Conservation (phyloP, 1,284 basidiomycete genomes). For the Anthracocystis walkeri region DNA sequence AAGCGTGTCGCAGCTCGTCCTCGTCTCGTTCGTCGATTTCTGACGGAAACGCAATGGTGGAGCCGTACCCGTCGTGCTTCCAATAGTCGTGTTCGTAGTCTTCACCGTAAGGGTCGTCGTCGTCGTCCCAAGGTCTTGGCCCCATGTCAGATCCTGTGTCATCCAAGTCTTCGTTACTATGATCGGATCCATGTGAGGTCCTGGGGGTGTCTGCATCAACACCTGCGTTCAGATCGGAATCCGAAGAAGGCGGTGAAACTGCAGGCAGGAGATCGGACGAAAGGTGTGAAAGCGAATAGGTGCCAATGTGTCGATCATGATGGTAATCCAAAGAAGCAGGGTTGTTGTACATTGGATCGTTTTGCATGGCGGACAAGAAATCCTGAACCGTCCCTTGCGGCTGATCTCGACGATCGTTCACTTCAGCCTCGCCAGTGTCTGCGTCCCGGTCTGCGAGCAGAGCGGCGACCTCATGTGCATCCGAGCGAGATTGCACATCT, state of each 20-base stretch:
- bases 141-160: not conserved
- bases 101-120: not conserved
- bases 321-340: constrained; percentile 15
- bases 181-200: not conserved
- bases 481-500: not conserved
- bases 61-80: constrained; percentile 16
- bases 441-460: not conserved
- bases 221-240: not conserved
- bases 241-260: not conserved
- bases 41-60: not conserved
- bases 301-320: constrained; percentile 29
- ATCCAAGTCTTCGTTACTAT: not conserved
- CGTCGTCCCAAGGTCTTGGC: too few species aligned
- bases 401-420: not conserved
- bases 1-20: not conserved
- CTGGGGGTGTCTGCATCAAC: not conserved
- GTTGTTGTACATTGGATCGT: constrained; percentile 23
- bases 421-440: not conserved
- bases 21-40: not conserved
- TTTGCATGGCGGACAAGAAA: constrained; percentile 24
- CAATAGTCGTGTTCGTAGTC: not conserved
- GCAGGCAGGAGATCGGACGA: constrained; percentile 1
- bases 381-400: constrained; percentile 18
- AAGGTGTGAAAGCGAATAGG: constrained; percentile 26
- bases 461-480: not conserved